Evolutionary conservation across 2,329 filamentous ascomycete species (phyloP).

Genomic region (Alternaria infectoria): DNA sequence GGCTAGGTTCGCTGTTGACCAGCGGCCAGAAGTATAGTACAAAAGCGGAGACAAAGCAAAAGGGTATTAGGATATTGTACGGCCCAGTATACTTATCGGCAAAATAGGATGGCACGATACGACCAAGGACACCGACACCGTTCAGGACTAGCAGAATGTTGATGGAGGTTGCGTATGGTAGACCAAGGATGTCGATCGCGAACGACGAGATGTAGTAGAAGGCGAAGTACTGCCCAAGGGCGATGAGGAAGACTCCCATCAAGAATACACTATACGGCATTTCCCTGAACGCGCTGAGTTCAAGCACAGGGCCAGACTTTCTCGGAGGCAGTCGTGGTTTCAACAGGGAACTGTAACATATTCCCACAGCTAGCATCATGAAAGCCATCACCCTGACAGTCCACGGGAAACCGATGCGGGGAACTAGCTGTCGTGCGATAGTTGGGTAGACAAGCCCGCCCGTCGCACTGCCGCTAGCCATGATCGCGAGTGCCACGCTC

Average conservation of each 20-base stretch:
- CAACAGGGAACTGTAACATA: slow-evolving; percentile 47
- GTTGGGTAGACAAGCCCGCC: slow-evolving; percentile 70
- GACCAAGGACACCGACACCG: slow-evolving; percentile 62
- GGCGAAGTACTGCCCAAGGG: slow-evolving; percentile 50
- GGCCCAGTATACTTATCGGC: slow-evolving; percentile 62
- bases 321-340: slow-evolving; percentile 52
- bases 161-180: slow-evolving; percentile 59
- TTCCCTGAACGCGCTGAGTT: slow-evolving; percentile 51
- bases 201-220: slow-evolving; percentile 56
- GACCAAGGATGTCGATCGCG: slow-evolving; percentile 51
- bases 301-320: slow-evolving; percentile 51
- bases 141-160: slow-evolving; percentile 65
- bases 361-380: slow-evolving; percentile 58
- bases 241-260: slow-evolving; percentile 42
- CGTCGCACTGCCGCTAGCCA: slow-evolving; percentile 64
- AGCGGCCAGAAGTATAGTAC: slow-evolving; percentile 64
- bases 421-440: slow-evolving; percentile 60
- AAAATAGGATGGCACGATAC: slow-evolving; percentile 60
- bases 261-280: slow-evolving; percentile 48
- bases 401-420: slow-evolving; percentile 68
- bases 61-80: slow-evolving; percentile 63
- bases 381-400: slow-evolving; percentile 68
- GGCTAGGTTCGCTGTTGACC: slow-evolving; percentile 48
- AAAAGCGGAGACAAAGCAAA: slow-evolving; percentile 54
- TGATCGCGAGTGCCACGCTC: slow-evolving; percentile 65